Percentiles rank a stretch among this genome's conserved stretches.
These are phyloP conservation scores for Musa schizocarpa DNA, from an alignment of 176 grass and related monocot species.

Conservation along the genomic window DNA sequence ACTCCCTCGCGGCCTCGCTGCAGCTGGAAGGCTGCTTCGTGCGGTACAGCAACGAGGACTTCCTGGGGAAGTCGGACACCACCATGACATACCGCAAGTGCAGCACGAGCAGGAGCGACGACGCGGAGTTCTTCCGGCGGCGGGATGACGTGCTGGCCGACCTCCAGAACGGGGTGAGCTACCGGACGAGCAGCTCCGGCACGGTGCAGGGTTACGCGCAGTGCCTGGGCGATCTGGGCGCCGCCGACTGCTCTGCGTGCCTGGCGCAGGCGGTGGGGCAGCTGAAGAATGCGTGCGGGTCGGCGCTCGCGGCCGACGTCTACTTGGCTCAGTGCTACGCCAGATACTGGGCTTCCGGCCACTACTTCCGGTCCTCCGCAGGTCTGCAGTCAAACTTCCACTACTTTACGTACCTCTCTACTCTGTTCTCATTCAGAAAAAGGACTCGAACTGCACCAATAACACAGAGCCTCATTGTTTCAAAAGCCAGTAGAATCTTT, in stretches of 20 bases:
- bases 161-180: slow-evolving; percentile 44
- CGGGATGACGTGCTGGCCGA: slow-evolving; percentile 50
- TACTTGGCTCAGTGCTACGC: slow-evolving; percentile 96
- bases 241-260: slow-evolving; percentile 59
- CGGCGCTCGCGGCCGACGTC: slow-evolving; percentile 63
- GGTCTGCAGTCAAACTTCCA: slow-evolving; percentile 28
- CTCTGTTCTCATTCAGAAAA: no score
- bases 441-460: no score
- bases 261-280: slow-evolving; percentile 63
- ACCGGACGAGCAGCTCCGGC: slow-evolving; percentile 37
- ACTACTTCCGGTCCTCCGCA: slow-evolving; percentile 49
- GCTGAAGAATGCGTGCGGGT: slow-evolving; percentile 68
- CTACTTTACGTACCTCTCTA: background rate
- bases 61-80: slow-evolving; percentile 49
- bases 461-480: no score
- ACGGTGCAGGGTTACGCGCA: slow-evolving; percentile 67
- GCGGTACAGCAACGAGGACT: slow-evolving; percentile 67
- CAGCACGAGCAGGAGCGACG: slow-evolving; percentile 63
- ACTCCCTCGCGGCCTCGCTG: slow-evolving; percentile 68
- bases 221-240: slow-evolving; percentile 74
- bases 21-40: slow-evolving; percentile 90
- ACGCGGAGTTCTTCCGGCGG: slow-evolving; percentile 43
- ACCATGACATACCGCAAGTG: slow-evolving; percentile 83
- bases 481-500: background rate
- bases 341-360: slow-evolving; percentile 74